Evolutionary conservation across 169 alveolate genomes (phyloP).

Genomic region (Plasmodium yoelii): DNA sequence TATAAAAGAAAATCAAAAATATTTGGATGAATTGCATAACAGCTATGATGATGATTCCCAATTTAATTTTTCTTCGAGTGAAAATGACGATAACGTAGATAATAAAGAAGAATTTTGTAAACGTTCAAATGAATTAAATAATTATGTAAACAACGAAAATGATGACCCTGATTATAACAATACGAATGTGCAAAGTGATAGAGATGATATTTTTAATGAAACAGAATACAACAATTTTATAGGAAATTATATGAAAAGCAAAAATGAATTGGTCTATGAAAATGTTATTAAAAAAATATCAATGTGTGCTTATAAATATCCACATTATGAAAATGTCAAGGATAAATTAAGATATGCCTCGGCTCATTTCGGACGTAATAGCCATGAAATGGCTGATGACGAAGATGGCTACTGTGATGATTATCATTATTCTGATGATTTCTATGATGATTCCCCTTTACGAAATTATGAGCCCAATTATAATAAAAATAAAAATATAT

Average conservation of each 20-base stretch:
- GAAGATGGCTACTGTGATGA: neutral
- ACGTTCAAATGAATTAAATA: neutral
- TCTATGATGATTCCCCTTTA: too few species aligned
- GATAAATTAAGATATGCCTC: neutral
- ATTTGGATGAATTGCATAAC: conserved; percentile 35
- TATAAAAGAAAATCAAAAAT: conserved; percentile 50
- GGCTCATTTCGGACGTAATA: neutral
- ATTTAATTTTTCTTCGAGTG: conserved; percentile 21
- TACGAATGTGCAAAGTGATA: neutral
- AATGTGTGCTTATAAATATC: conserved; percentile 56
- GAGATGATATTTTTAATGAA: conserved; percentile 34
- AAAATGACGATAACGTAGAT: conserved; percentile 21
- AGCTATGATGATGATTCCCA: conserved; percentile 14
- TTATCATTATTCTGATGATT: neutral
- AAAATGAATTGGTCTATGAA: conserved; percentile 61
- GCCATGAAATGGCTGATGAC: neutral
- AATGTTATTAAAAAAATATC: conserved; percentile 70
- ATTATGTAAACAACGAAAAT: conserved; percentile 2
- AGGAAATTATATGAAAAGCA: conserved; percentile 67
- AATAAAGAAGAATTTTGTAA: conserved; percentile 6
- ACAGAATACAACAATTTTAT: conserved; percentile 18
- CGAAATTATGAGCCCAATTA: neutral
- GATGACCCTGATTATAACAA: neutral
- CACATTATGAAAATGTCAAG: conserved; percentile 56
- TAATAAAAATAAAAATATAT: conserved; percentile 1